A percentile compares a stretch with the other conserved stretches of the same genome.
phyloP scores from a whole-genome alignment of 148 eudicot genomes.

The Chenopodium quinoa region DNA sequence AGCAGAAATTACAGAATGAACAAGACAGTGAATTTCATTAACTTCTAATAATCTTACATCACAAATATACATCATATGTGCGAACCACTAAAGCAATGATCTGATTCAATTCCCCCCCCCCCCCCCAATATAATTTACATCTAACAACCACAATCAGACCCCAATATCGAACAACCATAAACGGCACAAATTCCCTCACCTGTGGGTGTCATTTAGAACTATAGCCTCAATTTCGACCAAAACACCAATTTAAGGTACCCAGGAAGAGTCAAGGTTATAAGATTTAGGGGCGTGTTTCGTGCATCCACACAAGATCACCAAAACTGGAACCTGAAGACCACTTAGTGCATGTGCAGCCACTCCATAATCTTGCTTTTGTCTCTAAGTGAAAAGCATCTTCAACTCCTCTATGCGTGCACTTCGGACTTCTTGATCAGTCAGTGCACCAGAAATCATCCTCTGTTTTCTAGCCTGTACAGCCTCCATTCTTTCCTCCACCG shows the following conservation, averaged over 20 bases:
- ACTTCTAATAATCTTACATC: background rate
- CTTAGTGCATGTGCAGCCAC: background rate
- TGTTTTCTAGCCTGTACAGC: constrained; percentile 97
- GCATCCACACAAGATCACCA: background rate
- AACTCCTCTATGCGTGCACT: constrained; percentile 86
- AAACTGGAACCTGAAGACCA: background rate
- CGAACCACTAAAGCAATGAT: background rate
- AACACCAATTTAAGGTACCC: background rate
- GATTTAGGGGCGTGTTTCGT: background rate
- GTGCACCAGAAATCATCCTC: constrained; percentile 88
- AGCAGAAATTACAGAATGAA: background rate
- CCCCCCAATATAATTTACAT: too few species aligned
- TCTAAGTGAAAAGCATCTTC: constrained; percentile 88
- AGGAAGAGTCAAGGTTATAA: background rate
- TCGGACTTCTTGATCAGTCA: constrained; percentile 97
- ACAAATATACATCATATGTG: constrained; percentile 4
- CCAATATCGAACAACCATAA: constrained; percentile 1
- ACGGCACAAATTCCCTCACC: constrained; percentile 17
- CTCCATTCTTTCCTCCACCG: constrained; percentile 97
- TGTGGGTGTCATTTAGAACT: background rate
- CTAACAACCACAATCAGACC: background rate
- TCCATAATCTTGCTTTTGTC: background rate
- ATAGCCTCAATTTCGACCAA: constrained; percentile 2
- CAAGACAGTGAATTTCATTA: background rate
- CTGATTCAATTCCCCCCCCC: too few species aligned